Evolutionary conservation across 2,329 filamentous ascomycete species (phyloP).

Genomic region (Aspergillus texensis): DNA sequence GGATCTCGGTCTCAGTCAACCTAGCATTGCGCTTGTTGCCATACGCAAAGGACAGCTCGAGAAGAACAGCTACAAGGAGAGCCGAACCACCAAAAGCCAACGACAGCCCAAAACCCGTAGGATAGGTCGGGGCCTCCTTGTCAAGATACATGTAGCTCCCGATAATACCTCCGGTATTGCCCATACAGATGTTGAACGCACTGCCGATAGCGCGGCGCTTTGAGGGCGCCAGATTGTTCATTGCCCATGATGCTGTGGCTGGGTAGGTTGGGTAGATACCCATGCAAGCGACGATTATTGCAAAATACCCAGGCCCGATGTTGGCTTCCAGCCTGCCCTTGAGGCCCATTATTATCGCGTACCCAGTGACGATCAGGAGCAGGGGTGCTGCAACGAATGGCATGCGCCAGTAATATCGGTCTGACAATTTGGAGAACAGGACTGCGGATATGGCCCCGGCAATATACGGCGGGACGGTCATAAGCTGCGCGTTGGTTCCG

Average conservation of each 20-base stretch:
- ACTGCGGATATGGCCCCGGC: conserved; percentile 29
- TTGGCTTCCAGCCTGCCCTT: conserved; percentile 22
- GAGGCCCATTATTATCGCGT: conserved; percentile 25
- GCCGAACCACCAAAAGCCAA: conserved; percentile 20
- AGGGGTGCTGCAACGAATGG: conserved; percentile 26
- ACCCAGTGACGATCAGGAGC: conserved; percentile 17
- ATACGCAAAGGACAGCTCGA: conserved; percentile 23
- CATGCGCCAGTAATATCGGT: conserved; percentile 29
- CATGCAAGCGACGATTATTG: conserved; percentile 25
- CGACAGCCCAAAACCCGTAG: conserved; percentile 26
- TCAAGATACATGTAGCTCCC: conserved; percentile 30
- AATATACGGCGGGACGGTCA: conserved; percentile 29
- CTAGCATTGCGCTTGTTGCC: conserved; percentile 23
- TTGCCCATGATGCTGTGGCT: conserved; percentile 27
- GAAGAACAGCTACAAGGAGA: conserved; percentile 35
- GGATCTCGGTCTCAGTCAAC: conserved; percentile 34
- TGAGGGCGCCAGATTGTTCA: conserved; percentile 30
- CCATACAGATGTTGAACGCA: conserved; percentile 25
- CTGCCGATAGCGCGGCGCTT: conserved; percentile 25
- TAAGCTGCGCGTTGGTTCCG: conserved; percentile 37
- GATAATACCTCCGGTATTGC: conserved; percentile 26
- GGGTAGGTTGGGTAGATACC: conserved; percentile 31
- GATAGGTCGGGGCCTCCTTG: conserved; percentile 21
- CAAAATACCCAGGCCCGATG: conserved; percentile 25
- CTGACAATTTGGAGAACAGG: conserved; percentile 24